Base-by-base conservation (phyloP, 805 yeast genomes). In the Ogataea philodendri region DNA sequence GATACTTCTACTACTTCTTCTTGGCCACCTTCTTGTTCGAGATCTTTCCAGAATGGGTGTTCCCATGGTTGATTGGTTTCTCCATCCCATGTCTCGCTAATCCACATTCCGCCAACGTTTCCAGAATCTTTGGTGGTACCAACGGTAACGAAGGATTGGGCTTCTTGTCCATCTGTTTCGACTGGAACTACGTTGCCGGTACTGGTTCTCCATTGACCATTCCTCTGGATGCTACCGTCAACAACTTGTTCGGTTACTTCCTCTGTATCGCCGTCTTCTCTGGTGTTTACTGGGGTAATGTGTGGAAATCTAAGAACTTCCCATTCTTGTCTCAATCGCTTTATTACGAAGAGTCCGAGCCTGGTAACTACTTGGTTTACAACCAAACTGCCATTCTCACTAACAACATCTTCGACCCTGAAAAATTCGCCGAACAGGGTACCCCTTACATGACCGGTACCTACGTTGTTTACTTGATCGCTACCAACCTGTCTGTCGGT, bases 141-240 rank as follows among this genome's bases (percentile, higher is more conserved):
- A 50, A 49, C 41, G 60, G 60, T 44, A 59, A 59, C 42, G 62
- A 59, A 37, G 63, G 60, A 22, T 46, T 56, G 26, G 61, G 61
- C 2, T 36, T 50, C 21, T 30, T 48, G 14, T 50, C 60, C 9
- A 37, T 57, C 48, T 57, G 61, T 44, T 49, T 59, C 32, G 63
- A 59, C 41, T 59, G 62, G 62, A 52, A 59, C 41, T 55, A 58
- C 41, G 42, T 56, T 30, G 54, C 59, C 26, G 37, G 53, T 30
- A 51, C 56, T 18, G 52, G 47, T 13, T 44, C 47, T 31, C 60
- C 63, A 22, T 44, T 59, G 50, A 47, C 58, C 29, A 44, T 42
- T 13, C 63, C 63, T 22, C 34, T 55, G 27, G 40, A 35, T 16
- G 57, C 62, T 19, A 55, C 58, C 25, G 20, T 45, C 32, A 57